phyloP scores from a whole-genome alignment of 805 yeast genomes.

The Komagataella kurtzmanii region DNA sequence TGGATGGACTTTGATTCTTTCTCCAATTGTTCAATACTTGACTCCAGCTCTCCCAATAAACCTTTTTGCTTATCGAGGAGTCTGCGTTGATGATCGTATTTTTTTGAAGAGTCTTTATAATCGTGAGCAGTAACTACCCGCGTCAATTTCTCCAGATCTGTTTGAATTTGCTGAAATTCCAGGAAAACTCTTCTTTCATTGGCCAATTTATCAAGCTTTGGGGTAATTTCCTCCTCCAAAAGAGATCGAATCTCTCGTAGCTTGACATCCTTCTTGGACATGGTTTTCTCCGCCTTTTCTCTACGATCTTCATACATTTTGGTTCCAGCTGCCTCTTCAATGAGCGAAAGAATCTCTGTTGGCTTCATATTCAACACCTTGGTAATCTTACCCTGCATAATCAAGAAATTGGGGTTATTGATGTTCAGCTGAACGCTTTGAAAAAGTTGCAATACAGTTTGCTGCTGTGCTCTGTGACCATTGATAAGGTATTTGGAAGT shows the following conservation, averaged over 20 bases:
- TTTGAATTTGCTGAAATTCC: constrained; percentile 77
- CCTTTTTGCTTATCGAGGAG: constrained; percentile 26
- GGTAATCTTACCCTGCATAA: constrained; percentile 98
- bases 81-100: constrained; percentile 28
- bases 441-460: constrained; percentile 76
- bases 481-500: constrained; percentile 84
- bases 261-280: constrained; percentile 82
- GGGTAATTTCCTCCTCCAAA: constrained; percentile 81
- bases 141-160: constrained; percentile 64
- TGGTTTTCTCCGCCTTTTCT: constrained; percentile 82
- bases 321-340: constrained; percentile 98
- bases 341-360: constrained; percentile 71
- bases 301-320: constrained; percentile 89
- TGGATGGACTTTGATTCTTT: constrained; percentile 45
- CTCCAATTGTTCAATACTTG: constrained; percentile 29
- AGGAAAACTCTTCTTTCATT: constrained; percentile 71
- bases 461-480: constrained; percentile 94
- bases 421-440: constrained; percentile 93
- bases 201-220: constrained; percentile 71
- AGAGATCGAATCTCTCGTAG: constrained; percentile 63
- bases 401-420: constrained; percentile 91
- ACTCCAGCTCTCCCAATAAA: constrained; percentile 25
- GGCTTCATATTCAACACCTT: constrained; percentile 96
- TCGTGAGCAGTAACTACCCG: constrained; percentile 71
- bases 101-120: constrained; percentile 29